phyloP scores from a whole-genome alignment of 2,329 filamentous ascomycete genomes.

The Trichoderma sp. region DNA sequence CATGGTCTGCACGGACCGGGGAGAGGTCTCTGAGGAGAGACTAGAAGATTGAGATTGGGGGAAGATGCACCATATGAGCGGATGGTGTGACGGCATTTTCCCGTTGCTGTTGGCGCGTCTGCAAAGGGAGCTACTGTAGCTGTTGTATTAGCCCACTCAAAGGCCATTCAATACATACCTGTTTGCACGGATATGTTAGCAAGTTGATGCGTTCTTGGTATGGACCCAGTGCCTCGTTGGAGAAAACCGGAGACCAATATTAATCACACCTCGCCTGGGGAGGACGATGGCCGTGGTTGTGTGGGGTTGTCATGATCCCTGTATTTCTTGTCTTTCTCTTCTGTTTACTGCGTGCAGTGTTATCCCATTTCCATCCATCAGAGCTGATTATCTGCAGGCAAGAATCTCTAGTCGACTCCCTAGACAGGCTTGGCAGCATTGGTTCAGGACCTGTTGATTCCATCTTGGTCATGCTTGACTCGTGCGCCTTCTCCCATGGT shows the following conservation, averaged over 20 bases:
- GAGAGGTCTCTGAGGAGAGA: not conserved
- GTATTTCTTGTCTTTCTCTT: not conserved
- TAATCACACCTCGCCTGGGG: not conserved
- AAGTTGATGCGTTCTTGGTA: not conserved
- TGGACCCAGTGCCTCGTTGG: not conserved
- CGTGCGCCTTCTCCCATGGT: not conserved
- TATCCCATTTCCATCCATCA: not conserved
- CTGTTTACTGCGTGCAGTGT: not conserved
- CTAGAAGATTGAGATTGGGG: conserved; percentile 1
- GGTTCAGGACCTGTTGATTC: not conserved
- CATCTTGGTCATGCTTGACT: not conserved
- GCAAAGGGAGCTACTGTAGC: conserved; percentile 9
- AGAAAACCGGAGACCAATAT: not conserved
- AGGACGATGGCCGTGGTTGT: not conserved
- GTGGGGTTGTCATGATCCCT: not conserved
- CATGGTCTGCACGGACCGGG: conserved; percentile 4
- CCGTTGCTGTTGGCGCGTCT: not conserved
- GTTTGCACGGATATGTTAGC: not conserved
- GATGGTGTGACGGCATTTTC: not conserved
- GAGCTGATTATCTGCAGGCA: not conserved
- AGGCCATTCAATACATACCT: not conserved
- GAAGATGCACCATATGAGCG: not conserved
- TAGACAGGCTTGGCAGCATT: not conserved
- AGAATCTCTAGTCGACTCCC: not conserved
- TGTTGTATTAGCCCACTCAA: not conserved